A percentile compares a stretch with the other conserved stretches of the same genome.
Conservation (phyloP, 2,329 filamentous ascomycete species). For the Monilinia vaccinii-corymbosi region DNA sequence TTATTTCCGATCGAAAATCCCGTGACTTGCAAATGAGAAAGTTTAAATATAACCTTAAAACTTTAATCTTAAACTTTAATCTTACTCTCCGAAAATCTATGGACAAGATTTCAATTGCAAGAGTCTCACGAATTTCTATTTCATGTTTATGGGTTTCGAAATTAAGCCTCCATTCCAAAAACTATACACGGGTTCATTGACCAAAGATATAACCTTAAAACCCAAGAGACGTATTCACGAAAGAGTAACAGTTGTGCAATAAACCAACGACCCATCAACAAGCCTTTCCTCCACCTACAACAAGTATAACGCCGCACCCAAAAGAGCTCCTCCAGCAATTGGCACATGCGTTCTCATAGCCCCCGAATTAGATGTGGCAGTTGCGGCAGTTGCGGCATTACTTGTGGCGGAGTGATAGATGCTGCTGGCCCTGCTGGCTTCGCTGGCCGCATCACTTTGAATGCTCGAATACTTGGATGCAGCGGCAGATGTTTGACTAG, state of each 20-base stretch:
- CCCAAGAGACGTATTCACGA: neutral
- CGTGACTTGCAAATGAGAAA: no score
- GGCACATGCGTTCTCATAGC: slow-evolving; percentile 10
- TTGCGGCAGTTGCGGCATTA: neutral
- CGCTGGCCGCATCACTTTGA: neutral
- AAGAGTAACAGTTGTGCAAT: neutral
- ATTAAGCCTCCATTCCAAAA: neutral
- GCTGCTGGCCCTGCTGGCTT: slow-evolving; percentile 1
- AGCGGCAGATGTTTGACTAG: neutral
- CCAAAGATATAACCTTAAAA: neutral
- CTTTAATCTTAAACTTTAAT: no score
- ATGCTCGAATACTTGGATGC: neutral
- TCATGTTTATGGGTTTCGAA: neutral
- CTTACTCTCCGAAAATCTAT: no score
- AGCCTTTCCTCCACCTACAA: slow-evolving; percentile 2
- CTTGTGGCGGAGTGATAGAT: neutral
- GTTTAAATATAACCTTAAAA: no score
- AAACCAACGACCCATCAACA: neutral
- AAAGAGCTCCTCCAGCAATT: slow-evolving; percentile 2
- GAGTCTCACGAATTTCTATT: no score
- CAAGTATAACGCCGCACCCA: slow-evolving; percentile 9
- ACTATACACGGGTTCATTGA: neutral
- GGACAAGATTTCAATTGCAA: neutral
- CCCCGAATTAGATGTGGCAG: slow-evolving; percentile 2
- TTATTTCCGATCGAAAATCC: no score